Evolutionary conservation across 2,329 filamentous ascomycete species (phyloP), one percentile per base, ranked within the genome.

Genomic region (Talaromyces sp.): DNA sequence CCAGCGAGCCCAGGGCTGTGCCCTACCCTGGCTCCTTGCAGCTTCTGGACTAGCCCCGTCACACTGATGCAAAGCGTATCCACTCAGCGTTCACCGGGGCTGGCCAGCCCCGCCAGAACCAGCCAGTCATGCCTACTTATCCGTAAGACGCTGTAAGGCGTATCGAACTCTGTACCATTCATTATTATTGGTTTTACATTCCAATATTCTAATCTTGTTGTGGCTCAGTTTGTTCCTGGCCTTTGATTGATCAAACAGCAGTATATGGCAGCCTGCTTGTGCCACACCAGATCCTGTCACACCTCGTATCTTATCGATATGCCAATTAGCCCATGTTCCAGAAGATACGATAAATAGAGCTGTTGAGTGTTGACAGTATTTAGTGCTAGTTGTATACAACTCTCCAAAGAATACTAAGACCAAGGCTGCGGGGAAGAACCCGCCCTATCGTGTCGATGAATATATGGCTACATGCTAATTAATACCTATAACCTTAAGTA

Each of bases 11-110:
- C 50, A 70, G 67, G 68, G 66, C 62, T 68, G 31, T 67, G 65
- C 68, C 69, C 70, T 72, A 53, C 68, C 67, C 65, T 71, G 63
- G 58, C 67, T 62, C 60, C 67, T 68, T 69, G 64, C 64, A 61
- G 66, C 60, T 59, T 50, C 56, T 58, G 66, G 69, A 57, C 61
- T 71, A 69, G 68, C 58, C 59, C 40, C 50, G 36, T 64, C 50
- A 63, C 62, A 61, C 63, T 67, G 65, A 69, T 65, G 65, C 66
- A 66, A 23, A 65, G 66, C 65, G 57, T 62, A 58, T 56, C 40
- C 54, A 53, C 12, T 27, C 23, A 14, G 40, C 36, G 52, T 44
- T 31, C 50, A 53, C 50, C 50, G 28, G 23, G 23, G 23, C 23
- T 23, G 23, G 23, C 23, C 23, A 23, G 23, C 23, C 23, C 23